These are phyloP conservation scores for Odontarrhena argentea DNA, from an alignment of 345 rosid genomes.

Conservation along the genomic window DNA sequence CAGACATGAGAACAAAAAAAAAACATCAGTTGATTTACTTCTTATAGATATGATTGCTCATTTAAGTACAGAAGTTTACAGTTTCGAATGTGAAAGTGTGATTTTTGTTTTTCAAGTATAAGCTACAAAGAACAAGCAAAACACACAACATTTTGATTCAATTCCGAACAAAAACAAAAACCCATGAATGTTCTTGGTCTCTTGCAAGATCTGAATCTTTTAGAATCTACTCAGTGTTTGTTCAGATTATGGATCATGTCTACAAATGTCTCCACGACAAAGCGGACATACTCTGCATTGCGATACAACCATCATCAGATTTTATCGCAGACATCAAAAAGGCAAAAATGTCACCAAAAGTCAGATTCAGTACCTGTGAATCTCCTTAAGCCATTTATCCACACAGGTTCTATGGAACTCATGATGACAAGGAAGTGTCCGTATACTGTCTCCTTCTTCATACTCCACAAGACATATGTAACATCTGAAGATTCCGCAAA, in stretches of 20 bases:
- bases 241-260: slow-evolving; percentile 47
- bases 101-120: neutral
- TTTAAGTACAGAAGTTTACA: slow-evolving; percentile 27
- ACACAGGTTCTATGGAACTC: slow-evolving; percentile 82
- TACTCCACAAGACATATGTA: slow-evolving; percentile 97
- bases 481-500: slow-evolving; percentile 51
- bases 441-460: slow-evolving; percentile 85
- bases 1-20: slow-evolving; percentile 2
- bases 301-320: slow-evolving; percentile 31
- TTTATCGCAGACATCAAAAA: neutral
- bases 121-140: slow-evolving; percentile 31
- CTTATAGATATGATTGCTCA: slow-evolving; percentile 29
- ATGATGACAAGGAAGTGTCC: slow-evolving; percentile 87
- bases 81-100: neutral
- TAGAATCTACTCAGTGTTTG: slow-evolving; percentile 43
- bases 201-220: slow-evolving; percentile 27
- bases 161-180: neutral
- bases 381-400: slow-evolving; percentile 98
- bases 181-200: slow-evolving; percentile 27
- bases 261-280: slow-evolving; percentile 93
- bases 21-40: slow-evolving; percentile 28
- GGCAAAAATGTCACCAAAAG: neutral
- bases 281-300: slow-evolving; percentile 88
- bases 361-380: slow-evolving; percentile 71
- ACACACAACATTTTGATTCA: slow-evolving; percentile 33